These are phyloP conservation scores for Candida vartiovaarae DNA, from an alignment of 805 yeast genomes.

Conservation along the genomic window DNA sequence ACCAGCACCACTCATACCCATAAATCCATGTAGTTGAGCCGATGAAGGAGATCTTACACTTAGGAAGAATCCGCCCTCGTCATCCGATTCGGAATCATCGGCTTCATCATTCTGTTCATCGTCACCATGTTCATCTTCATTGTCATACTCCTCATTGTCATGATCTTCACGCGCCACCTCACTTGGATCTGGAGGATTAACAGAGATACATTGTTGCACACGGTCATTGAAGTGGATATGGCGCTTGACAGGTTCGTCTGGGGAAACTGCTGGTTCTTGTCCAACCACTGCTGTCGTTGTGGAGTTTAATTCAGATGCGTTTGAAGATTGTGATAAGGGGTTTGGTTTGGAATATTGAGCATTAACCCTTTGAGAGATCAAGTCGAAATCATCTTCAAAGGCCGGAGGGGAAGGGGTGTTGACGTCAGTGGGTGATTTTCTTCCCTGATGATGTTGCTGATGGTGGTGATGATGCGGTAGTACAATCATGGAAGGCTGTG, in stretches of 20 bases:
- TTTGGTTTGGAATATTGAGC: conserved; percentile 18
- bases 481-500: conserved; percentile 38
- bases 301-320: background rate
- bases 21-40: conserved; percentile 18
- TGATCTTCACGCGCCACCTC: conserved; percentile 19
- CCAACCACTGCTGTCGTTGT: background rate
- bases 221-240: conserved; percentile 91
- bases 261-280: background rate
- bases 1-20: background rate
- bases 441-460: conserved; percentile 9
- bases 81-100: conserved; percentile 39
- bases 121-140: conserved; percentile 18
- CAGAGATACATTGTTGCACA: conserved; percentile 89
- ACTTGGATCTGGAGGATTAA: conserved; percentile 26
- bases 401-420: conserved; percentile 20
- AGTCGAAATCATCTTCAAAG: conserved; percentile 22
- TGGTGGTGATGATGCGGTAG: conserved; percentile 17
- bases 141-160: conserved; percentile 22
- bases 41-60: conserved; percentile 41
- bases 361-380: conserved; percentile 20
- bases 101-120: conserved; percentile 21
- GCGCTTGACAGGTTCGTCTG: conserved; percentile 27
- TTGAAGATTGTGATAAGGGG: background rate
- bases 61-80: conserved; percentile 64
- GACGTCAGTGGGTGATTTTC: conserved; percentile 4